Conservation (phyloP, 2,329 filamentous ascomycete genomes). For the Metarhizium brunneum region DNA sequence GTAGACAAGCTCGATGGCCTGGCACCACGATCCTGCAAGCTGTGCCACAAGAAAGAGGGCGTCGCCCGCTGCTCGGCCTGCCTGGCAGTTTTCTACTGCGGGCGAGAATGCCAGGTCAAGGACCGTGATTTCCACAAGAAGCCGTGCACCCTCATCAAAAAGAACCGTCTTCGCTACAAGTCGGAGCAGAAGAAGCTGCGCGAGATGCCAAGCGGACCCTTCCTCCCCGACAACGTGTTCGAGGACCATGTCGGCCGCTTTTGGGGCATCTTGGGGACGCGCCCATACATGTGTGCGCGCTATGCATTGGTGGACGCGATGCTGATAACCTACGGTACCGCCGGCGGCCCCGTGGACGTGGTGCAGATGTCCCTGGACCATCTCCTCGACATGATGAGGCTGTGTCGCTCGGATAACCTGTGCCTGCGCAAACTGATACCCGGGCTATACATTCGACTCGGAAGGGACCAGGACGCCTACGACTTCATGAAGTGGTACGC, state of each 20-base stretch:
- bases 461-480: conserved; percentile 38
- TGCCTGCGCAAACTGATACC: conserved; percentile 31
- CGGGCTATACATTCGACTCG: conserved; percentile 32
- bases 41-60: conserved; percentile 5
- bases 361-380: conserved; percentile 28
- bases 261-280: conserved; percentile 29
- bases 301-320: conserved; percentile 19
- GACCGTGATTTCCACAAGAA: not conserved
- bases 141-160: not conserved
- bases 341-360: conserved; percentile 13
- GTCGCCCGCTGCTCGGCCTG: not conserved
- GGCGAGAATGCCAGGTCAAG: not conserved
- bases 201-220: not conserved
- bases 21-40: conserved; percentile 5
- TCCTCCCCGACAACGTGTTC: not conserved
- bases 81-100: not conserved
- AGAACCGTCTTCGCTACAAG: not conserved
- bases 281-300: conserved; percentile 31
- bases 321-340: conserved; percentile 19
- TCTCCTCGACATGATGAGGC: conserved; percentile 31
- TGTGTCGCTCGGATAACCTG: conserved; percentile 35
- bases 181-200: not conserved
- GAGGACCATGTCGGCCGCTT: conserved; percentile 18
- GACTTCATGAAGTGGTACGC: conserved; percentile 30
- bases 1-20: not conserved